These are phyloP conservation scores for Teunomyces atbi DNA, from an alignment of 805 yeast species.

Conservation along the genomic window DNA sequence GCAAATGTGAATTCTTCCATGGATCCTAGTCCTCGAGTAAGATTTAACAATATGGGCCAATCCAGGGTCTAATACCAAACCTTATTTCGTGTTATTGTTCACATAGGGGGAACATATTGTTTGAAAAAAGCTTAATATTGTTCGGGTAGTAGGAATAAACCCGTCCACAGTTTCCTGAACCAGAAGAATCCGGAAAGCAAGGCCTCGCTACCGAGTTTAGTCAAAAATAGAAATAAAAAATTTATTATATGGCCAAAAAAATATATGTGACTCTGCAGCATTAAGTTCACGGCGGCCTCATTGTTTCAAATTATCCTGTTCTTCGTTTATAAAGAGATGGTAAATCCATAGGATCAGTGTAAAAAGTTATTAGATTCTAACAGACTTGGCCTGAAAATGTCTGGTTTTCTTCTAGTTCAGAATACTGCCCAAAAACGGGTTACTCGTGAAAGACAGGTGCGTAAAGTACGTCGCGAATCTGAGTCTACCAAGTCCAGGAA, in stretches of 20 bases:
- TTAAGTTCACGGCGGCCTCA: neutral
- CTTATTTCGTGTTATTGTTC: no score
- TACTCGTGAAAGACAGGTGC: constrained; percentile 6
- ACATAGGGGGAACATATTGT: no score
- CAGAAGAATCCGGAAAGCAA: neutral
- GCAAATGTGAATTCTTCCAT: neutral
- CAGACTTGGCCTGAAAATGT: constrained; percentile 5
- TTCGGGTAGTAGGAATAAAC: no score
- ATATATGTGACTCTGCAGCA: neutral
- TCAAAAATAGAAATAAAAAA: neutral
- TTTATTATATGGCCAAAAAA: neutral
- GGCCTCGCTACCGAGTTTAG: neutral
- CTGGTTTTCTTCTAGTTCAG: constrained; percentile 11
- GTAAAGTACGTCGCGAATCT: neutral
- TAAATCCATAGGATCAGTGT: neutral
- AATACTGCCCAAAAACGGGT: constrained; percentile 6
- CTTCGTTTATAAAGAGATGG: neutral
- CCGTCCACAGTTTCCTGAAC: no score
- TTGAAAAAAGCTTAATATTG: no score
- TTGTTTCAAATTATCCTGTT: neutral
- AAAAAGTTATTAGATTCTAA: no score
- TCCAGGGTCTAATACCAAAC: neutral
- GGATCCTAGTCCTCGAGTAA: no score
- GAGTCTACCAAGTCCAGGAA: constrained; percentile 2
- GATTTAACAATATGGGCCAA: no score